Conservation (phyloP, 1,284 basidiomycete genomes). For the Ceratobasidium sp. region DNA sequence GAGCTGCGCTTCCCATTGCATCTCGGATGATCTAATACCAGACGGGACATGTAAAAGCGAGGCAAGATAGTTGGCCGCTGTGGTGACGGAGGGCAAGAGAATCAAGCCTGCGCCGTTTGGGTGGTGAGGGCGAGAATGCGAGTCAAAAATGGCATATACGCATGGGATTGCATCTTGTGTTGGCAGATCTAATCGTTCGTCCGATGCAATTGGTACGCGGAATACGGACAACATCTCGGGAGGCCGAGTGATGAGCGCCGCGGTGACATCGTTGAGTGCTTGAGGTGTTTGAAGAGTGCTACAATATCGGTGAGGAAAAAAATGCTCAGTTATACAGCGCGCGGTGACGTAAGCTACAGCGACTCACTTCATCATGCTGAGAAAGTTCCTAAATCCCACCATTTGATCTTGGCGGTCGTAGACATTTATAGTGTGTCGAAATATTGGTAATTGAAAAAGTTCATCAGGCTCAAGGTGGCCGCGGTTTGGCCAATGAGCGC, state of each 20-base stretch:
- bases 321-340: background rate
- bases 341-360: background rate
- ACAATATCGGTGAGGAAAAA: constrained; percentile 10
- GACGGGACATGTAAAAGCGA: constrained; percentile 63
- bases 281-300: constrained; percentile 56
- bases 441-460: constrained; percentile 53
- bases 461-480: constrained; percentile 68
- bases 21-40: constrained; percentile 55
- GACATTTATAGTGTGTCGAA: constrained; percentile 56
- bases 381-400: constrained; percentile 58
- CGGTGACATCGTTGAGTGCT: constrained; percentile 47
- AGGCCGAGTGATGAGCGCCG: constrained; percentile 70
- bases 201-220: constrained; percentile 56
- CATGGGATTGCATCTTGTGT: background rate
- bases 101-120: constrained; percentile 67
- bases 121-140: constrained; percentile 68
- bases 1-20: constrained; percentile 72
- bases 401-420: constrained; percentile 57
- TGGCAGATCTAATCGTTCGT: background rate
- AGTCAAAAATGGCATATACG: constrained; percentile 70
- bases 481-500: constrained; percentile 62
- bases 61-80: constrained; percentile 60
- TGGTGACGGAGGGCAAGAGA: constrained; percentile 59
- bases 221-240: constrained; percentile 72
- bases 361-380: constrained; percentile 60